Percentiles rank a stretch among this genome's conserved stretches.
These are phyloP conservation scores for Clonostachys solani DNA, from an alignment of 2,329 filamentous ascomycete genomes.

Conservation along the genomic window DNA sequence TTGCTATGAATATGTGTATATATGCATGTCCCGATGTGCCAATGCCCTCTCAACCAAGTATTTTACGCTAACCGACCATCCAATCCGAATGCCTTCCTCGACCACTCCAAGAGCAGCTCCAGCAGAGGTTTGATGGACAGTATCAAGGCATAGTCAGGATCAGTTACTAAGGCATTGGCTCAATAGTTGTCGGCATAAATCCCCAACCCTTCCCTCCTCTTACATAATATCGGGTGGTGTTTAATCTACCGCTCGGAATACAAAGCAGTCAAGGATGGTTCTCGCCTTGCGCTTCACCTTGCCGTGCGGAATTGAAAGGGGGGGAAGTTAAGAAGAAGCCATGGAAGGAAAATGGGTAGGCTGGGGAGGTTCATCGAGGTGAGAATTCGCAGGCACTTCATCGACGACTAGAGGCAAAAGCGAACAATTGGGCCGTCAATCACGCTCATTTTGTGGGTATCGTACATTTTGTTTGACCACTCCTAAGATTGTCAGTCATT, in stretches of 20 bases:
- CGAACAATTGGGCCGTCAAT: background rate
- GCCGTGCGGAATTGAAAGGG: slow-evolving; percentile 53
- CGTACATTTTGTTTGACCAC: slow-evolving; percentile 18
- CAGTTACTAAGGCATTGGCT: background rate
- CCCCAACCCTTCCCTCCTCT: slow-evolving; percentile 27
- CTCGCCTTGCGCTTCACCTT: slow-evolving; percentile 75
- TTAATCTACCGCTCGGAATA: slow-evolving; percentile 71
- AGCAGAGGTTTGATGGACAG: too few species aligned
- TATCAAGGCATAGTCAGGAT: background rate
- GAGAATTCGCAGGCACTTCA: background rate
- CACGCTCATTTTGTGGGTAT: slow-evolving; percentile 25
- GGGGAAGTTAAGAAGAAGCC: background rate
- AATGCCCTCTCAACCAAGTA: too few species aligned
- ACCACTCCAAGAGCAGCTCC: too few species aligned
- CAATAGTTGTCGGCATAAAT: slow-evolving; percentile 11
- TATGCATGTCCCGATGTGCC: too few species aligned
- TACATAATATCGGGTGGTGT: slow-evolving; percentile 15
- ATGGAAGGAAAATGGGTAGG: too few species aligned
- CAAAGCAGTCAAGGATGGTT: slow-evolving; percentile 69
- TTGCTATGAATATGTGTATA: too few species aligned
- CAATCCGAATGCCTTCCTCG: too few species aligned
- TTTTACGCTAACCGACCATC: too few species aligned
- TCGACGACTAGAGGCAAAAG: background rate
- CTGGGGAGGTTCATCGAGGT: too few species aligned
- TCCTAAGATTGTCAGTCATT: slow-evolving; percentile 14